These are phyloP conservation scores for Rhodotorula sp. DNA, from an alignment of 1,284 basidiomycete species.

Conservation along the genomic window DNA sequence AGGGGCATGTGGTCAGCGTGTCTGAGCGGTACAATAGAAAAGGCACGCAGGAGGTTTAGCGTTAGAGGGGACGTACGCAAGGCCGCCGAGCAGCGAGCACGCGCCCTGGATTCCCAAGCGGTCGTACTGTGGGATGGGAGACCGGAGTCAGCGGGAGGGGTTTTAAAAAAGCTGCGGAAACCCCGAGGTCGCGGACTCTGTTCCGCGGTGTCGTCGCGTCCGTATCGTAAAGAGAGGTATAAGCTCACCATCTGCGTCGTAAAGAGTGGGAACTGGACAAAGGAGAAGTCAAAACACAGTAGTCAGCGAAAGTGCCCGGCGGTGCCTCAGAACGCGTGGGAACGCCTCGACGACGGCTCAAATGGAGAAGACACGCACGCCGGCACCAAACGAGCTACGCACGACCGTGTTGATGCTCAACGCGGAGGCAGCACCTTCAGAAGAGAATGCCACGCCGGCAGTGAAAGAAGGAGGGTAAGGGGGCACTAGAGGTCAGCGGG, in stretches of 20 bases:
- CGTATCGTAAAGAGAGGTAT: background rate
- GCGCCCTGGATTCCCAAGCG: conserved; percentile 56
- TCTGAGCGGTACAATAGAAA: no score
- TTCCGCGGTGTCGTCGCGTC: no score
- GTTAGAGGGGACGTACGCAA: conserved; percentile 42
- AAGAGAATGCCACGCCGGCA: no score
- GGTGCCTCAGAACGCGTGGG: background rate
- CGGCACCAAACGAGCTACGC: conserved; percentile 57
- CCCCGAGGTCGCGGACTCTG: no score
- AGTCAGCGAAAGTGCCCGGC: background rate
- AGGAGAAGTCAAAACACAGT: conserved; percentile 52
- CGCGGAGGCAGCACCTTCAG: conserved; percentile 55
- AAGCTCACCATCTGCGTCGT: background rate
- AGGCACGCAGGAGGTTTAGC: no score
- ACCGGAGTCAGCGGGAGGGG: background rate
- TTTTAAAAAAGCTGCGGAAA: no score
- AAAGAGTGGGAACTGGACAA: conserved; percentile 44
- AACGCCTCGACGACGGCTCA: no score
- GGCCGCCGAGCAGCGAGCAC: conserved; percentile 51
- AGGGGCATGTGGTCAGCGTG: background rate
- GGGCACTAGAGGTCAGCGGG: background rate
- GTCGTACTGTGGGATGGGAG: conserved; percentile 55
- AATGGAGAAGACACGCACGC: conserved; percentile 1
- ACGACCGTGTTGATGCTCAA: conserved; percentile 57
- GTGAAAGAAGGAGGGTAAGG: conserved; percentile 27